Base-by-base conservation (phyloP, 176 grass and related monocot genomes). In the Lolium rigidum region DNA sequence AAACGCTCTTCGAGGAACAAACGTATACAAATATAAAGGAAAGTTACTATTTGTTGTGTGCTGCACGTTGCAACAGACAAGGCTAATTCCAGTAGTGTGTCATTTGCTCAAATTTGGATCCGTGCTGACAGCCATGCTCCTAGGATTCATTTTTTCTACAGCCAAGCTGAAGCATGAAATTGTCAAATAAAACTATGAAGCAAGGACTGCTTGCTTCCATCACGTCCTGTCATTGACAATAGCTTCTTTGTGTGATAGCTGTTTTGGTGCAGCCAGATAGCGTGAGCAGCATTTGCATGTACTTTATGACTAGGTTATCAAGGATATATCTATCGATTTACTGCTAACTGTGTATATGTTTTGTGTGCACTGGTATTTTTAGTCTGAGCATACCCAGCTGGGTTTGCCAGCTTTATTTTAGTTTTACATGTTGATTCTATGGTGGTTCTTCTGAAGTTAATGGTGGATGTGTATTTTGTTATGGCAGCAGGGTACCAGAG, bases 401-500 rank as follows among this genome's bases (percentile, higher is more conserved):
- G 4, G 37, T 56, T 86, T 62, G 9, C 70, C 41, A 52, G 51
- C 49, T 48, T 86, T 83, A 37, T 58, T 58, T 58, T 79, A 24
- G 7, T 74, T 81, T 54, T 80, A 2, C 21, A 17, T 61, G 1
- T 64, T 81, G 14, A 56, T 78, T 69, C 1, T 54, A 41, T 20
- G 43, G 25, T 50, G 3, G 80, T 38, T 43, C 72, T 69, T 82
- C 24, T 62, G 50, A 75, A 48, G 67, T 66, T 85, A 64, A 81
- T 83, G 59, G 38, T 67, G 8, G 28, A 10, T 66, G 24, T 43
- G 38, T 83, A 20, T 87, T 31, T 73, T 92, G 76, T 88, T 51
- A 76, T 86, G 74, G 56, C 74, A 92, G 94, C 85, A 91, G 79
- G 64, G 52, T 83, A 91, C 82, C 90, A 91, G 87, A 88, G 82